phyloP scores from a whole-genome alignment of 2,329 filamentous ascomycete species.

The Aspergillus costaricaensis region DNA sequence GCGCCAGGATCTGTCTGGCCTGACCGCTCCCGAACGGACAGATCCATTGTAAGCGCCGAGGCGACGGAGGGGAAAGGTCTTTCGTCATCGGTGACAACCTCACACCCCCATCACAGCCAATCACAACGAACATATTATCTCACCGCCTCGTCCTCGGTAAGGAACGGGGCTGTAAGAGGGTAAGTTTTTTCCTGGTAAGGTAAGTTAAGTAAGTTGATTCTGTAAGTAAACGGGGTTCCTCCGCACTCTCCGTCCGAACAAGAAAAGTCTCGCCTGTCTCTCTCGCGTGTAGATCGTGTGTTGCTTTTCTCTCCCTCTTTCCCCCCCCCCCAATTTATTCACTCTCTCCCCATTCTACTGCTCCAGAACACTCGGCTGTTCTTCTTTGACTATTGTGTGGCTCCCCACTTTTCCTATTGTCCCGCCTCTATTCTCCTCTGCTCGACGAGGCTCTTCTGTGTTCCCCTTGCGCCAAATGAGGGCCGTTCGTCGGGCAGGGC shows the following conservation, averaged over 20 bases:
- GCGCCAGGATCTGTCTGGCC: background rate
- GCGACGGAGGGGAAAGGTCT: background rate
- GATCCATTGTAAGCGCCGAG: background rate
- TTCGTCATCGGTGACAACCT: slow-evolving; percentile 14
- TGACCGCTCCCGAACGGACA: background rate
- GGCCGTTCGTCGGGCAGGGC: slow-evolving; percentile 35
- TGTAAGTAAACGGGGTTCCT: slow-evolving; percentile 3
- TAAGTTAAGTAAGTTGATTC: too few relatives aligned
- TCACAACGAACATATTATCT: background rate
- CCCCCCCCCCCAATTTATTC: slow-evolving; percentile 13
- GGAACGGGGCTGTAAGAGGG: background rate
- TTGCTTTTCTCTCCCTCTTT: slow-evolving; percentile 13
- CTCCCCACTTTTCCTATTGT: slow-evolving; percentile 14
- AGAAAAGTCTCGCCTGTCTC: slow-evolving; percentile 11
- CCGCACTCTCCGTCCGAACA: slow-evolving; percentile 15
- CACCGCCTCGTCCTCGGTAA: slow-evolving; percentile 13
- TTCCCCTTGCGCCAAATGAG: slow-evolving; percentile 32
- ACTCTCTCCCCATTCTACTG: slow-evolving; percentile 1
- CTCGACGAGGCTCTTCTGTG: slow-evolving; percentile 22
- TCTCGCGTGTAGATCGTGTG: slow-evolving; percentile 12
- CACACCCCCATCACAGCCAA: background rate
- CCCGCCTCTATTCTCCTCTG: slow-evolving; percentile 18
- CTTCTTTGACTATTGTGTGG: background rate
- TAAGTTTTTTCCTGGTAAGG: background rate
- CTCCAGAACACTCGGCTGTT: slow-evolving; percentile 6